Evolutionary conservation across 2,329 filamentous ascomycete genomes (phyloP), one percentile per base, ranked within the genome.

Genomic region (Madurella fahalii): DNA sequence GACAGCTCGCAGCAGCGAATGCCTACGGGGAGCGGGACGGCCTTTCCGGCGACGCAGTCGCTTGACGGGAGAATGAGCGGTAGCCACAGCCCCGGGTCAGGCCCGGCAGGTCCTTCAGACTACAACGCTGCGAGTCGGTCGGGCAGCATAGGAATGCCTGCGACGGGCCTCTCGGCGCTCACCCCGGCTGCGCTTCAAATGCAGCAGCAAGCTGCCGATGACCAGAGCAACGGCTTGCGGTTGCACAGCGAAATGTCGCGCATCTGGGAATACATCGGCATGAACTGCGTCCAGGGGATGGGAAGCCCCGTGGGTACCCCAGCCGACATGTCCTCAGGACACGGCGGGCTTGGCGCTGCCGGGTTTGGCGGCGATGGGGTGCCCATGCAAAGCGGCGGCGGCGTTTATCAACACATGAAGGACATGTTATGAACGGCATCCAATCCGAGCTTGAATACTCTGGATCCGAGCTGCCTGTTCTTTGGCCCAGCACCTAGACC

Each of bases 201-300:
- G 52, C 51, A 47, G 42, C 31, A 49, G 42, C 34, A 37, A 15
- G 34, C 34, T 9, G 34, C 34, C 4, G 61, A 64, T n/a, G 62
- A 66, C 20, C 51, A 55, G 30, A 61, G 64, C 41, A 82, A 81
- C 30, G 79, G 80, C 4, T 59, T 72, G 30, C 73, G 73, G 59
- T 74, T 83, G 39, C 78, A 79, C 52, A 76, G 62, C 18, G 80
- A 83, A 61, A 79, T 83, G 75, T 77, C 74, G 12, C 73, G 74
- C 17, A 73, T 77, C 16, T 77, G 71, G 47, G 74, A 77, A 1
- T 73, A 74, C 42, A 65, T 61, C 40, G 60, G 62, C 40, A 56
- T 62, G 58, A 56, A 56, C 42, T 56, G 58, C 4, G 12, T 40
- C 41, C 12, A 50, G 32, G 39, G 18, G 13, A 3, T 16, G 8